phyloP scores from a whole-genome alignment of 2,329 filamentous ascomycete genomes.

The Penicillium frequentans region DNA sequence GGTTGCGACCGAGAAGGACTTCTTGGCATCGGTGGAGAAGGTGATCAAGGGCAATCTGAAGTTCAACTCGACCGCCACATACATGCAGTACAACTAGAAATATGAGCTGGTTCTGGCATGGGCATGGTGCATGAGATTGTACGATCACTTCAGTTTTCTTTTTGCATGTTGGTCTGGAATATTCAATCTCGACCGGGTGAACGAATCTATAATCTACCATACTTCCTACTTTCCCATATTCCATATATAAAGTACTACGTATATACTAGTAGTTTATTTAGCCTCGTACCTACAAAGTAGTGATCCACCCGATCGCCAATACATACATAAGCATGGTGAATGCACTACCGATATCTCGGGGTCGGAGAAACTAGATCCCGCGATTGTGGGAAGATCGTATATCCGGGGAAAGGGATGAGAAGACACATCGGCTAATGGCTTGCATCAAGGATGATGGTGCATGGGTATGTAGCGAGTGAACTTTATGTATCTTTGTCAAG shows the following conservation, averaged over 20 bases:
- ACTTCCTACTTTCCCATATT: not conserved
- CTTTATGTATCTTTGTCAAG: not conserved
- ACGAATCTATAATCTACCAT: slow-evolving; percentile 23
- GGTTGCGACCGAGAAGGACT: slow-evolving; percentile 98
- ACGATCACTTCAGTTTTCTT: slow-evolving; percentile 33
- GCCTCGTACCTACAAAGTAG: not conserved
- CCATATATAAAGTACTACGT: not conserved
- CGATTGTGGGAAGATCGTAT: slow-evolving; percentile 2
- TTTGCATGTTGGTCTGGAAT: slow-evolving; percentile 10
- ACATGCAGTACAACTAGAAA: slow-evolving; percentile 96
- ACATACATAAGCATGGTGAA: not conserved
- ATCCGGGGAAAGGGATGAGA: slow-evolving; percentile 1
- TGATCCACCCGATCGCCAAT: not conserved
- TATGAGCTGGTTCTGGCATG: slow-evolving; percentile 21
- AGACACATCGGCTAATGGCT: not conserved
- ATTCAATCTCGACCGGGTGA: slow-evolving; percentile 9
- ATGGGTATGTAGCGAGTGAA: not conserved
- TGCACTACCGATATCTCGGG: not conserved
- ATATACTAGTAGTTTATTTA: not conserved
- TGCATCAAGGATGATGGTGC: not conserved
- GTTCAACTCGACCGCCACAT: slow-evolving; percentile 97
- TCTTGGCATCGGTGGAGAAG: slow-evolving; percentile 96
- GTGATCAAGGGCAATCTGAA: slow-evolving; percentile 99
- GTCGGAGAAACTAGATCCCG: not conserved
- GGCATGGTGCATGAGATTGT: slow-evolving; percentile 33